Percentiles rank a stretch among this genome's conserved stretches.
phyloP scores from a whole-genome alignment of 345 rosid species.

The Brassica carinata region DNA sequence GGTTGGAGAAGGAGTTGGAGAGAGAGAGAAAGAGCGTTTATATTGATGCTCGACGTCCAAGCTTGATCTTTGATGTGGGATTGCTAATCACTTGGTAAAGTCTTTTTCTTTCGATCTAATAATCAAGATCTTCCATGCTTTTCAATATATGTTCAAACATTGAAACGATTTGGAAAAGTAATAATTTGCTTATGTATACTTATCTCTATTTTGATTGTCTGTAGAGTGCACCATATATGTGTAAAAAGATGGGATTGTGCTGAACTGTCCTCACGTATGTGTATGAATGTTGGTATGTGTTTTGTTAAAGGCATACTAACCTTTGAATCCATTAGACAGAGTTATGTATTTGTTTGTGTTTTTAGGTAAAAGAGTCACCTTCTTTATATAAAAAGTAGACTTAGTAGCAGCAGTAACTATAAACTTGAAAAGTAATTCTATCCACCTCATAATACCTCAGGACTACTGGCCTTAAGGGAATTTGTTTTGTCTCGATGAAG shows the following conservation, averaged over 20 bases:
- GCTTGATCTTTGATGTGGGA: slow-evolving; percentile 65
- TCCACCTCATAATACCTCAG: too few species aligned
- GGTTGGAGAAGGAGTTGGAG: neutral
- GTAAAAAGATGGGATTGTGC: slow-evolving; percentile 95
- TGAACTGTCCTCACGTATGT: slow-evolving; percentile 87
- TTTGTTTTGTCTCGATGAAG: neutral
- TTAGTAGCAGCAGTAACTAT: too few species aligned
- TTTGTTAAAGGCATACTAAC: slow-evolving; percentile 13
- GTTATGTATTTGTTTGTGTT: slow-evolving; percentile 12
- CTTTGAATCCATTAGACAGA: neutral
- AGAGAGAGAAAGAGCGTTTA: neutral
- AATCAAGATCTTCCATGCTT: slow-evolving; percentile 1
- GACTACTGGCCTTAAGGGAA: too few species aligned
- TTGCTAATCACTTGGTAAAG: slow-evolving; percentile 68
- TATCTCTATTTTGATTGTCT: neutral
- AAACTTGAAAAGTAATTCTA: too few species aligned
- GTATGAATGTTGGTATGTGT: slow-evolving; percentile 13
- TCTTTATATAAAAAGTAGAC: slow-evolving; percentile 41
- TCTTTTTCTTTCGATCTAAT: slow-evolving; percentile 27
- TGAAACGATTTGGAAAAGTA: slow-evolving; percentile 2
- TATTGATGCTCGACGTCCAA: slow-evolving; percentile 53
- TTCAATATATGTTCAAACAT: neutral
- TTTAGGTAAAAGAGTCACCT: slow-evolving; percentile 84
- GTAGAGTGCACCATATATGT: slow-evolving; percentile 87
- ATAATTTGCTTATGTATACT: neutral